phyloP scores from a whole-genome alignment of 2,329 filamentous ascomycete species.

The Endothia cerciana region DNA sequence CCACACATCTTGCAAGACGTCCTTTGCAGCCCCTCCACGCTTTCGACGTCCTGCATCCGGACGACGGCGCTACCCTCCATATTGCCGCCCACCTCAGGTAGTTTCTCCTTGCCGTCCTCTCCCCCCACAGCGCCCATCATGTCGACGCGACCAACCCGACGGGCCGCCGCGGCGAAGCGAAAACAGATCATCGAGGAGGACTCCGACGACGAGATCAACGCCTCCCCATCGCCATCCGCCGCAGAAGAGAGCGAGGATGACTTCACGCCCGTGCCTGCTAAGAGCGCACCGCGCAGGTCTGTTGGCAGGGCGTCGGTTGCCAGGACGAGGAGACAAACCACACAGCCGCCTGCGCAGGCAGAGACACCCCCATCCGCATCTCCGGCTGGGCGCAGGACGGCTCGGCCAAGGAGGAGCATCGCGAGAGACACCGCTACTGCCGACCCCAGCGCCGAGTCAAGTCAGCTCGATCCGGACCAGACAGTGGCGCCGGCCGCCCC shows the following conservation, averaged over 20 bases:
- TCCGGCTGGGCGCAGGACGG: constrained; percentile 44
- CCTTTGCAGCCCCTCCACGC: neutral
- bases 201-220: constrained; percentile 74
- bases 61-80: neutral
- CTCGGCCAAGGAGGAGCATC: constrained; percentile 48
- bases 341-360: constrained; percentile 22
- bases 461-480: constrained; percentile 21
- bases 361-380: constrained; percentile 34
- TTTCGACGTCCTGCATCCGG: neutral
- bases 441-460: constrained; percentile 53
- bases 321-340: constrained; percentile 37
- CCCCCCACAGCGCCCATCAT: constrained; percentile 36
- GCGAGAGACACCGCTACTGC: constrained; percentile 44
- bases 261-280: constrained; percentile 73
- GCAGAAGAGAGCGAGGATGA: constrained; percentile 73
- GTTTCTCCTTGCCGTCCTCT: neutral
- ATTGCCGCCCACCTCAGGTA: neutral
- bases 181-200: constrained; percentile 80
- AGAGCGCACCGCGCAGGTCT: constrained; percentile 47
- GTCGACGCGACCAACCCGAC: constrained; percentile 48
- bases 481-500: constrained; percentile 3
- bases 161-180: constrained; percentile 63
- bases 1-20: neutral
- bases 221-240: constrained; percentile 45
- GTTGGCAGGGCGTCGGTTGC: constrained; percentile 26